Evolutionary conservation across 2,329 filamentous ascomycete species (phyloP).

Genomic region (Tolypocladium pustulatum): DNA sequence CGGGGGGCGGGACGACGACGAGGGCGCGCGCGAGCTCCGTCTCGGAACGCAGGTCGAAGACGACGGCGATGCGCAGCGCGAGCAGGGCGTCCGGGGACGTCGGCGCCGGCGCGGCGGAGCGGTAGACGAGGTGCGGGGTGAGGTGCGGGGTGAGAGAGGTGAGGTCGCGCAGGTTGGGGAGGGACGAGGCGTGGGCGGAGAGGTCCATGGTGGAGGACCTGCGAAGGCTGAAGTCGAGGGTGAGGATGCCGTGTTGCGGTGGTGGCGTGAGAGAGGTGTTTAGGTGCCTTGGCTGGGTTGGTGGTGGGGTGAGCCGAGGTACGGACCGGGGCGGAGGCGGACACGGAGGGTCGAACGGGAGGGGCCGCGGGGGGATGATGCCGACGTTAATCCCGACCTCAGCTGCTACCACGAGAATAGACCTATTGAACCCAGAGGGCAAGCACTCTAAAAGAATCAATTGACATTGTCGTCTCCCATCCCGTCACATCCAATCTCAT

Average conservation of each 20-base stretch:
- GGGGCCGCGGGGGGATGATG: background rate
- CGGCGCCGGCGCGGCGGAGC: conserved; percentile 53
- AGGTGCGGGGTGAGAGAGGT: background rate
- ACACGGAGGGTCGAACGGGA: background rate
- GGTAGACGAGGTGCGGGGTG: conserved; percentile 47
- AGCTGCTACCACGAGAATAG: background rate
- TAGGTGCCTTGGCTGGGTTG: background rate
- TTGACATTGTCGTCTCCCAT: background rate
- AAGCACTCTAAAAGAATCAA: background rate
- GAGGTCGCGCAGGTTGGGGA: background rate
- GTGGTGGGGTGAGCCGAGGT: background rate
- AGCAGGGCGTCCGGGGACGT: conserved; percentile 41
- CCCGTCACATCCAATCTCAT: background rate
- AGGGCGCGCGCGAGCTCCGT: conserved; percentile 40
- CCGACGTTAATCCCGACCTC: background rate
- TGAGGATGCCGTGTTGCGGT: background rate
- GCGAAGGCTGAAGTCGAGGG: background rate
- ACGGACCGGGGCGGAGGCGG: background rate
- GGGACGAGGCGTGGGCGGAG: background rate
- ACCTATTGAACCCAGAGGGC: background rate
- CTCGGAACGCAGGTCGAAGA: conserved; percentile 60
- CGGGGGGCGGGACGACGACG: background rate
- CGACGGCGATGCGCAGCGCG: conserved; percentile 46
- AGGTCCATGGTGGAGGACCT: background rate
- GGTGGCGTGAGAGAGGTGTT: background rate